These are phyloP conservation scores for Thelonectria rubi DNA, from an alignment of 2,329 filamentous ascomycete species.

Conservation along the genomic window DNA sequence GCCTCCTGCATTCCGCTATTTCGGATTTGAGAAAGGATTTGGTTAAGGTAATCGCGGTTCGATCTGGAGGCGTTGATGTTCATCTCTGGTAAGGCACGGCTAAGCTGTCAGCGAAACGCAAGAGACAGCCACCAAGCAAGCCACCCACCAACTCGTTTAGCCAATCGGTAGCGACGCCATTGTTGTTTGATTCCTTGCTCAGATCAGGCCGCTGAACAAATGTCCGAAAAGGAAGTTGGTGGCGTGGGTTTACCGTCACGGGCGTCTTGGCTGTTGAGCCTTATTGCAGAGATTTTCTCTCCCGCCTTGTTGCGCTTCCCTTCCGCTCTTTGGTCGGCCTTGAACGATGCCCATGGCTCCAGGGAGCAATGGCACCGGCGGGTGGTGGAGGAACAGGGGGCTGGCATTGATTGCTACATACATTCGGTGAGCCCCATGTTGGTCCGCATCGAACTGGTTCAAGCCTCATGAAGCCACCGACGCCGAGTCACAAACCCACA, in stretches of 20 bases:
- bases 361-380: constrained; percentile 12
- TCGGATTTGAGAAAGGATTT: neutral
- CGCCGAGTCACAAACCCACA: constrained; percentile 6
- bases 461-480: constrained; percentile 12
- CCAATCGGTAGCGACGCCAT: constrained; percentile 2
- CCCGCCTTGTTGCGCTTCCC: neutral
- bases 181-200: neutral
- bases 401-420: neutral
- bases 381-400: neutral
- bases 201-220: neutral
- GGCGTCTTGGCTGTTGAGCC: neutral
- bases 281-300: neutral
- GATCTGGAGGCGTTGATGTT: neutral
- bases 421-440: neutral
- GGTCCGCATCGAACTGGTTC: constrained; percentile 3
- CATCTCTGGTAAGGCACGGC: neutral
- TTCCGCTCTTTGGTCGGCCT: constrained; percentile 1
- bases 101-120: constrained; percentile 2
- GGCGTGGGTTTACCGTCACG: neutral
- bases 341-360: constrained; percentile 4
- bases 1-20: neutral
- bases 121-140: constrained; percentile 1
- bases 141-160: neutral
- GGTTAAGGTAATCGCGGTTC: constrained; percentile 3
- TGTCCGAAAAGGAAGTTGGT: constrained; percentile 4